These are phyloP conservation scores for Cyberlindnera misumaiensis DNA, from an alignment of 805 yeast species.

Conservation along the genomic window DNA sequence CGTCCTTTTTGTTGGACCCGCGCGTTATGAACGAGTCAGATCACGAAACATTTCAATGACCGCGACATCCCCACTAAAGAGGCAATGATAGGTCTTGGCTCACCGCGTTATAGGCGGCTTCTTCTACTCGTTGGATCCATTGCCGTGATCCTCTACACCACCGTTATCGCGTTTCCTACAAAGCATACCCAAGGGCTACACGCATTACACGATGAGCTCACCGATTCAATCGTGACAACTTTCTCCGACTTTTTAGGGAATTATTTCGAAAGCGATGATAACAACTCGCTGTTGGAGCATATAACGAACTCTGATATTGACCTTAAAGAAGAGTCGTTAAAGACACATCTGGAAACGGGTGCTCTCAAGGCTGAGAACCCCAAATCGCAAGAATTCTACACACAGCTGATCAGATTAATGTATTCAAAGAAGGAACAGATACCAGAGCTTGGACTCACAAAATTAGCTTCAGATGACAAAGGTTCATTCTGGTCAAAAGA, in stretches of 20 bases:
- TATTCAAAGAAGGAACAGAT: conserved; percentile 8
- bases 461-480: conserved; percentile 40
- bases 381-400: conserved; percentile 13
- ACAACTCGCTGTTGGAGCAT: conserved; percentile 5
- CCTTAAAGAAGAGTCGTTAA: neutral
- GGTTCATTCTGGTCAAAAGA: conserved; percentile 37
- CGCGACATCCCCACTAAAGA: neutral
- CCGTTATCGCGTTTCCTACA: neutral
- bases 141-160: neutral
- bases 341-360: neutral
- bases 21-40: no score
- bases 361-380: conserved; percentile 1
- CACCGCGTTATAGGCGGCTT: conserved; percentile 1
- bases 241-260: neutral
- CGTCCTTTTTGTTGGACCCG: no score
- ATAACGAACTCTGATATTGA: conserved; percentile 7
- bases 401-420: conserved; percentile 9
- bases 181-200: neutral
- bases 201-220: neutral
- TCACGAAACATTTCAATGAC: neutral
- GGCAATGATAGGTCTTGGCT: conserved; percentile 1
- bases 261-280: conserved; percentile 9
- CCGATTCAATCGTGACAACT: neutral
- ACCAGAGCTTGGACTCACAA: conserved; percentile 9
- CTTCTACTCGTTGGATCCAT: neutral